Conservation (phyloP, 768 basidiomycete genomes). For the Rhodotorula babjevae region DNA sequence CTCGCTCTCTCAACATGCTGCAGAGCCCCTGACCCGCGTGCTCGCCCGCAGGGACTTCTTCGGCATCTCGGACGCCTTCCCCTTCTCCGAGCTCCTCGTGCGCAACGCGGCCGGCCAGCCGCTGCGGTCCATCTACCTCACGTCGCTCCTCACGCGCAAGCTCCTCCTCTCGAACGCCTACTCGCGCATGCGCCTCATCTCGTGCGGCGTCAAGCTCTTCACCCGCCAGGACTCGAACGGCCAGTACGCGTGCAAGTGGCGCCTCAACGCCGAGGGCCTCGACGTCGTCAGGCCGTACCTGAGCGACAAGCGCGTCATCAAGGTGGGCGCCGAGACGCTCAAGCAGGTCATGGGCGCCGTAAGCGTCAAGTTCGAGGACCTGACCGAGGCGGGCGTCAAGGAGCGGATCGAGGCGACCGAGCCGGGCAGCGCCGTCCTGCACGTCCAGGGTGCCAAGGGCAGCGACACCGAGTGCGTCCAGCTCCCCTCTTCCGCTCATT, state of each 20-base stretch:
- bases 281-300: constrained; percentile 78
- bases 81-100: constrained; percentile 70
- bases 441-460: constrained; percentile 58
- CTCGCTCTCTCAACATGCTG: background rate
- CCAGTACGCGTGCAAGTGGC: constrained; percentile 50
- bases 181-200: constrained; percentile 74
- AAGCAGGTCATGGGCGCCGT: constrained; percentile 67
- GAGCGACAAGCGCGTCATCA: constrained; percentile 60
- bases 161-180: constrained; percentile 77
- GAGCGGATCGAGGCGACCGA: constrained; percentile 57
- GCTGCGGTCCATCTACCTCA: constrained; percentile 77
- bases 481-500: no score
- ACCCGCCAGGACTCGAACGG: constrained; percentile 71
- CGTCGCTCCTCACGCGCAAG: constrained; percentile 76
- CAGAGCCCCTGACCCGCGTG: no score
- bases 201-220: constrained; percentile 91
- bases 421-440: constrained; percentile 67
- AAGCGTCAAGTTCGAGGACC: constrained; percentile 69
- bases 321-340: constrained; percentile 57
- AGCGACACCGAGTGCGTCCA: constrained; percentile 58
- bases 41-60: constrained; percentile 59
- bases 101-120: constrained; percentile 72
- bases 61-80: constrained; percentile 66
- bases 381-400: constrained; percentile 53
- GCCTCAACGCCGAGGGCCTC: constrained; percentile 74